phyloP scores from a whole-genome alignment of 2,329 filamentous ascomycete genomes.

The Hymenoscyphus occultus region DNA sequence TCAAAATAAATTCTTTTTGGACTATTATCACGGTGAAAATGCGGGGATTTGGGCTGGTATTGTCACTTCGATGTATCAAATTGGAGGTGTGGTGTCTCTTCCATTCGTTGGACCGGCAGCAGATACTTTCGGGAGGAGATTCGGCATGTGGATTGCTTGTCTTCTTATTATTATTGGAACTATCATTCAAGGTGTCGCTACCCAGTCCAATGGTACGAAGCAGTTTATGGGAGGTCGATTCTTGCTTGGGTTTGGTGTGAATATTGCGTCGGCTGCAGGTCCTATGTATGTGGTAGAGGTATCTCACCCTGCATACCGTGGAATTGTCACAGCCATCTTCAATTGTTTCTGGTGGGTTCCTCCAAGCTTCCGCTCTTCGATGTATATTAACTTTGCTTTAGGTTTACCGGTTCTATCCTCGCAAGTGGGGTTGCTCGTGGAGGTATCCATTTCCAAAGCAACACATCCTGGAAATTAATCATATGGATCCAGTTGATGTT shows the following conservation, averaged over 20 bases:
- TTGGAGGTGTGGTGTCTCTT: constrained; percentile 47
- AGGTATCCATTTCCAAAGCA: constrained; percentile 40
- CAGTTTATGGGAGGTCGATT: constrained; percentile 57
- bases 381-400: constrained; percentile 32
- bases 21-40: constrained; percentile 41
- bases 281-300: constrained; percentile 49
- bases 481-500: constrained; percentile 48
- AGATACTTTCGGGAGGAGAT: constrained; percentile 47
- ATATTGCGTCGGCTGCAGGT: constrained; percentile 45
- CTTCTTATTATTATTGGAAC: constrained; percentile 46
- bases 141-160: constrained; percentile 47
- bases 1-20: constrained; percentile 42
- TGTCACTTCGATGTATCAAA: constrained; percentile 51
- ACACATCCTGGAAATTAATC: constrained; percentile 50
- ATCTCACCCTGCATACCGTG: constrained; percentile 46
- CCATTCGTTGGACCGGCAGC: constrained; percentile 47
- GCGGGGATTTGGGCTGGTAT: constrained; percentile 49
- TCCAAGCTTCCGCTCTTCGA: constrained; percentile 26
- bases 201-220: constrained; percentile 33
- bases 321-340: constrained; percentile 39
- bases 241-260: constrained; percentile 56
- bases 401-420: constrained; percentile 52
- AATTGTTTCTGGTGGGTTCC: constrained; percentile 32
- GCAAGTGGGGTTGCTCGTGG: constrained; percentile 55
- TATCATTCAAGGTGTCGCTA: constrained; percentile 43